Base-by-base conservation (phyloP, 306 rosid genomes). In the Rosa rugosa region DNA sequence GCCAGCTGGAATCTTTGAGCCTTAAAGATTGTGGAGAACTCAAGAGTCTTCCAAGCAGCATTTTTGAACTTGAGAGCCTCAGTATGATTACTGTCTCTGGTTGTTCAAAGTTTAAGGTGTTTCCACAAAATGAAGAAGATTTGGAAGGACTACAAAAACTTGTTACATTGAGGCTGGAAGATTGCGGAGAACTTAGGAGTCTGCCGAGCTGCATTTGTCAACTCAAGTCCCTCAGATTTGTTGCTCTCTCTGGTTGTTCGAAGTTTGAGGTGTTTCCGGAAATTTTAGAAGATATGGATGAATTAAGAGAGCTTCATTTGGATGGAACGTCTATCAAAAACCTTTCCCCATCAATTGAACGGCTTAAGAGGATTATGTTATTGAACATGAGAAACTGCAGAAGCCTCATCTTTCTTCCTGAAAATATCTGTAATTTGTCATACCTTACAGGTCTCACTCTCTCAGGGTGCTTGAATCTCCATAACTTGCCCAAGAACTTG, bases 401-500 rank as follows among this genome's bases (percentile, higher is more conserved):
- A 1, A 27, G 31, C 31, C 31, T 27, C 27, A 27, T 6, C 1
- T n/a, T 11, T 23, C 56, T 70, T 44, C 74, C 74, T 0, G 57
- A 45, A 1, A 46, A 3, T 45, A 5, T 70, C 38, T 23, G 41
- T 46, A 23, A 70, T 22, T 46, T 45, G n/a, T 14, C 56, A 3
- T 46, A 5, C 41, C 68, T 62, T 27, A 62, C 40, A 13, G 38
- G 36, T 70, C 74, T 70, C 40, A 46, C 1, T n/a, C 74, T 70
- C 1, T 13, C 36, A 44, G 57, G 74, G 56, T 70, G 74, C 74
- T 70, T 5, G 1, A 69, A 45, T 23, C 41, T 69, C 0, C 10
- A 23, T 10, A 23, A 8, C 34, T 73, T 80, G 40, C 79, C 78
- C 0, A 45, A 80, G 47, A 78, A 62, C 18, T 12, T 62, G 40